phyloP scores from a whole-genome alignment of 768 basidiomycete genomes.

The Xerocomellus dryophilus region DNA sequence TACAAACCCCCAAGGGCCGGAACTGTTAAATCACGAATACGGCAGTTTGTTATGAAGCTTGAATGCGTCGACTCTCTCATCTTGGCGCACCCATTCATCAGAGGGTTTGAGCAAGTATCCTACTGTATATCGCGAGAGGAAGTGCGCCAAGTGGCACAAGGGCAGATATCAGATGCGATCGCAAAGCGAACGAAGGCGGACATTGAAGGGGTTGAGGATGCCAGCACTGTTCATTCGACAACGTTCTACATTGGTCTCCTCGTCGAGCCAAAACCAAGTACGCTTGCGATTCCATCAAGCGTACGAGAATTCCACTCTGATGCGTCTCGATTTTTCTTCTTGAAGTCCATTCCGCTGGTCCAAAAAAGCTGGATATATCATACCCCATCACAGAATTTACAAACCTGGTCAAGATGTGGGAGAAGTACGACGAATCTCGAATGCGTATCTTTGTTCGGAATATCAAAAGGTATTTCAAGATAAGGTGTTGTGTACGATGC shows the following conservation, averaged over 20 bases:
- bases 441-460: slow-evolving; percentile 96
- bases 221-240: slow-evolving; percentile 86
- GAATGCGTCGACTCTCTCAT: slow-evolving; percentile 92
- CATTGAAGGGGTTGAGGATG: slow-evolving; percentile 70
- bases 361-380: slow-evolving; percentile 89
- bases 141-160: slow-evolving; percentile 83
- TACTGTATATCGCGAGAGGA: slow-evolving; percentile 86
- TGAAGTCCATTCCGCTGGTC: slow-evolving; percentile 71
- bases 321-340: slow-evolving; percentile 7
- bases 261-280: slow-evolving; percentile 89
- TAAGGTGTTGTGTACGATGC: slow-evolving; percentile 3
- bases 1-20: slow-evolving; percentile 58
- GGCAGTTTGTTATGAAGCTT: slow-evolving; percentile 96
- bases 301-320: slow-evolving; percentile 17
- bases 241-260: slow-evolving; percentile 97
- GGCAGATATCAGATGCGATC: slow-evolving; percentile 74
- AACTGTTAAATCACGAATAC: slow-evolving; percentile 95
- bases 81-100: slow-evolving; percentile 92
- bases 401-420: slow-evolving; percentile 93
- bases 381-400: slow-evolving; percentile 96
- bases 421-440: slow-evolving; percentile 83
- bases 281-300: slow-evolving; percentile 31
- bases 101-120: slow-evolving; percentile 85
- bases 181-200: slow-evolving; percentile 75
- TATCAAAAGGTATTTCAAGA: slow-evolving; percentile 70